Percentiles rank a stretch among this genome's conserved stretches.
These are phyloP conservation scores for Raddia distichophylla DNA, from an alignment of 176 grass and related monocot genomes.

Conservation along the genomic window DNA sequence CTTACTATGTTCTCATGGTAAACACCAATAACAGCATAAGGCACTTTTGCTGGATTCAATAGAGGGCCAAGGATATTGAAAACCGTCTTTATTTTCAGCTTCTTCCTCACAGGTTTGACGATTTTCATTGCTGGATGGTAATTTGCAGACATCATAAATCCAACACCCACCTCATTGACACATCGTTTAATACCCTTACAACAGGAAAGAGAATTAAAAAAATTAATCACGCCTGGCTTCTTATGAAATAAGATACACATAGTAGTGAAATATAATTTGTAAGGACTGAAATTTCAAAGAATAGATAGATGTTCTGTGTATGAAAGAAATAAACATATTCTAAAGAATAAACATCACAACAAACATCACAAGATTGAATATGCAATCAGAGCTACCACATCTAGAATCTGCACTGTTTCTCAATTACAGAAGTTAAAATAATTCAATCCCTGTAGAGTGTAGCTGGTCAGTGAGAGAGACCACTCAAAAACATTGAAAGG, in stretches of 20 bases:
- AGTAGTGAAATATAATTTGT: slow-evolving; percentile 19
- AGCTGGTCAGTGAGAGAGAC: background rate
- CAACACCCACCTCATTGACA: slow-evolving; percentile 80
- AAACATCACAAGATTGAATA: background rate
- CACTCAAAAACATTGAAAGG: background rate
- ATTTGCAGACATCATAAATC: slow-evolving; percentile 99
- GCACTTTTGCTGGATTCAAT: slow-evolving; percentile 89
- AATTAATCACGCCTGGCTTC: background rate
- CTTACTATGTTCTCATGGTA: slow-evolving; percentile 93
- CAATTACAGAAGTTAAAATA: background rate
- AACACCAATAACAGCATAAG: slow-evolving; percentile 95
- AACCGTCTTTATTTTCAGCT: slow-evolving; percentile 92
- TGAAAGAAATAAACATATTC: background rate
- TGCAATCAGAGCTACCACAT: background rate
- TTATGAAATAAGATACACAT: background rate
- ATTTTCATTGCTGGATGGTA: slow-evolving; percentile 98
- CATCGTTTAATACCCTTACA: slow-evolving; percentile 78
- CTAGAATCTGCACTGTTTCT: background rate
- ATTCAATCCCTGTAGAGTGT: background rate
- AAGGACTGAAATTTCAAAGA: background rate
- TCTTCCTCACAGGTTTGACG: slow-evolving; percentile 87
- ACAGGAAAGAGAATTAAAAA: slow-evolving; percentile 6
- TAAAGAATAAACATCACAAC: background rate
- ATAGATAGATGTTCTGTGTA: background rate
- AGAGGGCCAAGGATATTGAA: slow-evolving; percentile 97